Percentiles rank a stretch among this genome's conserved stretches.
These are phyloP conservation scores for Eimeria acervulina DNA, from an alignment of 169 alveolate genomes.

Conservation along the genomic window DNA sequence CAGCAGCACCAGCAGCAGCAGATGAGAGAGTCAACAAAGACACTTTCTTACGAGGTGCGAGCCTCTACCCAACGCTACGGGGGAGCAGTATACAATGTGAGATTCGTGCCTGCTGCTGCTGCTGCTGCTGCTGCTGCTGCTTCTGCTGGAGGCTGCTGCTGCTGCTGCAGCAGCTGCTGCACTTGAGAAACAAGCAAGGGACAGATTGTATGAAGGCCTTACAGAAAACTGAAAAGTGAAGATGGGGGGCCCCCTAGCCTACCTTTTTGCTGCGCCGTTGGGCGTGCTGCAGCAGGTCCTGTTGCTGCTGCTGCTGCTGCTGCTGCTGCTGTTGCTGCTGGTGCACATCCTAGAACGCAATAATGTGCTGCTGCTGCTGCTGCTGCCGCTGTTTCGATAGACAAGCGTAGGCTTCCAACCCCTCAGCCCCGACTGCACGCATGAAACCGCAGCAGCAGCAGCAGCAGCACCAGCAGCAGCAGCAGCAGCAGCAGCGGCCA, in stretches of 20 bases:
- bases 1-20: slow-evolving; percentile 12
- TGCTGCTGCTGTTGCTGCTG: slow-evolving; percentile 30
- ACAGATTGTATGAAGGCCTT: background rate
- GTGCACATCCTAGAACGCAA: background rate
- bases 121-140: slow-evolving; percentile 9
- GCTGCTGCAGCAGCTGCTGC: slow-evolving; percentile 66
- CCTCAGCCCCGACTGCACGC: slow-evolving; percentile 50
- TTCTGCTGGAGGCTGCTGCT: slow-evolving; percentile 8
- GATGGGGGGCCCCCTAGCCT: slow-evolving; percentile 68
- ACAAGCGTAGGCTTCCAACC: slow-evolving; percentile 20
- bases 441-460: slow-evolving; percentile 26
- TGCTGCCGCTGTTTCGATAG: background rate
- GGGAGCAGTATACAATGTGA: background rate
- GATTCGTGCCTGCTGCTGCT: background rate
- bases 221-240: background rate
- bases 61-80: background rate
- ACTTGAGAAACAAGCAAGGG: background rate
- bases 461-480: slow-evolving; percentile 55
- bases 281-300: slow-evolving; percentile 21
- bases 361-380: background rate
- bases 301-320: slow-evolving; percentile 27
- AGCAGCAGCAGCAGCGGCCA: background rate
- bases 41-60: background rate
- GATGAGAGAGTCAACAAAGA: background rate
- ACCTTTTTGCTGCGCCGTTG: slow-evolving; percentile 29